Conservation (phyloP, 129 eudicot species). For the Tagetes patula region DNA sequence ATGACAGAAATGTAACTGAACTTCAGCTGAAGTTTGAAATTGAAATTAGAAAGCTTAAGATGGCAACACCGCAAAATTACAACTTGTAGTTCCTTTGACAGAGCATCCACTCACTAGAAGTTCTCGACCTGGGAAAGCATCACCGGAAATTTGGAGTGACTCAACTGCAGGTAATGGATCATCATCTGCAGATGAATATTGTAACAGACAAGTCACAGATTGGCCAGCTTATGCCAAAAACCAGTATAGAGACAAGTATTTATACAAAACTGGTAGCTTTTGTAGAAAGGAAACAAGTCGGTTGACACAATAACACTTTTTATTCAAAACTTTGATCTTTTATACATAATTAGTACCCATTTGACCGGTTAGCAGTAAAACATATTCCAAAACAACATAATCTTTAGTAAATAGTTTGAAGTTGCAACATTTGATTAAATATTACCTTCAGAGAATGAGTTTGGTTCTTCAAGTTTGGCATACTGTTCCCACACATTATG, state of each 20-base stretch:
- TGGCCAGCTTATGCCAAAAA: slow-evolving; percentile 5
- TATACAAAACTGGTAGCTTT: not conserved
- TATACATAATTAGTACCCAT: not conserved
- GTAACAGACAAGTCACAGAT: slow-evolving; percentile 1
- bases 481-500: slow-evolving; percentile 54
- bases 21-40: slow-evolving; percentile 3
- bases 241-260: slow-evolving; percentile 5
- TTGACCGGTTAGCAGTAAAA: not conserved
- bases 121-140: slow-evolving; percentile 84
- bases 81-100: slow-evolving; percentile 89
- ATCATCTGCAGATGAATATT: slow-evolving; percentile 86
- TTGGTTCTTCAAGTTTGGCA: slow-evolving; percentile 54
- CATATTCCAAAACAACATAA: not conserved
- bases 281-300: not conserved
- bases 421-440: slow-evolving; percentile 5
- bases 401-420: slow-evolving; percentile 12
- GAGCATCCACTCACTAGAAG: slow-evolving; percentile 87
- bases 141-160: slow-evolving; percentile 90
- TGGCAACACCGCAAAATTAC: slow-evolving; percentile 81
- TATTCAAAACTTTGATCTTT: slow-evolving; percentile 1
- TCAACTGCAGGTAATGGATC: slow-evolving; percentile 90
- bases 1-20: slow-evolving; percentile 15
- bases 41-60: slow-evolving; percentile 20
- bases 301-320: slow-evolving; percentile 1
- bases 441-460: slow-evolving; percentile 83